phyloP scores from a whole-genome alignment of 2,329 filamentous ascomycete genomes.

The Trichophaea hybrida region DNA sequence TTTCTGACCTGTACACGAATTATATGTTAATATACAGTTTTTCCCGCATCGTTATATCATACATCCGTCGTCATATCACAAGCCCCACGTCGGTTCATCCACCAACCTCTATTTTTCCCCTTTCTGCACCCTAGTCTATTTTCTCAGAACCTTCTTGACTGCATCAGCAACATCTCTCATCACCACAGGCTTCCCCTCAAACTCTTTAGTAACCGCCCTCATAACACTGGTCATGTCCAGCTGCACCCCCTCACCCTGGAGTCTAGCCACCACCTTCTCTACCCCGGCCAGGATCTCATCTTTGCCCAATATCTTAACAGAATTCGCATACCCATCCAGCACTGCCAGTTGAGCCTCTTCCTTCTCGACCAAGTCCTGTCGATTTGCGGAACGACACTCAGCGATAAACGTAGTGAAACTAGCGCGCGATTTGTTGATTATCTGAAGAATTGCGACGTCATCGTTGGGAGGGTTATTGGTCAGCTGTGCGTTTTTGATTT shows the following conservation, averaged over 20 bases:
- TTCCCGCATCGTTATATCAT: background rate
- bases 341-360: slow-evolving; percentile 52
- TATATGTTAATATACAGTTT: slow-evolving; percentile 2
- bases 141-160: slow-evolving; percentile 40
- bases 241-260: slow-evolving; percentile 39
- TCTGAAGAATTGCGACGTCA: slow-evolving; percentile 52
- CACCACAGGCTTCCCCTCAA: slow-evolving; percentile 47
- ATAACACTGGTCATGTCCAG: slow-evolving; percentile 46
- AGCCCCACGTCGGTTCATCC: background rate
- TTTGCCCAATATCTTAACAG: slow-evolving; percentile 44
- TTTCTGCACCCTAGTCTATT: slow-evolving; percentile 2
- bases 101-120: background rate
- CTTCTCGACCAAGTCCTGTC: slow-evolving; percentile 55
- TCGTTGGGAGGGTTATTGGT: slow-evolving; percentile 53
- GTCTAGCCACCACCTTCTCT: slow-evolving; percentile 38
- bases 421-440: slow-evolving; percentile 51
- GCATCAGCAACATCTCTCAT: slow-evolving; percentile 45
- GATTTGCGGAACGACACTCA: slow-evolving; percentile 49
- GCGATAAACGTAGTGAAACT: slow-evolving; percentile 43
- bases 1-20: background rate
- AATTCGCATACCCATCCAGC: slow-evolving; percentile 36
- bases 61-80: background rate
- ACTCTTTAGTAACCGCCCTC: slow-evolving; percentile 43
- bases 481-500: slow-evolving; percentile 62
- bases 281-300: slow-evolving; percentile 46